Conservation (phyloP, 2,329 filamentous ascomycete genomes). For the Aspergillus ibericus region DNA sequence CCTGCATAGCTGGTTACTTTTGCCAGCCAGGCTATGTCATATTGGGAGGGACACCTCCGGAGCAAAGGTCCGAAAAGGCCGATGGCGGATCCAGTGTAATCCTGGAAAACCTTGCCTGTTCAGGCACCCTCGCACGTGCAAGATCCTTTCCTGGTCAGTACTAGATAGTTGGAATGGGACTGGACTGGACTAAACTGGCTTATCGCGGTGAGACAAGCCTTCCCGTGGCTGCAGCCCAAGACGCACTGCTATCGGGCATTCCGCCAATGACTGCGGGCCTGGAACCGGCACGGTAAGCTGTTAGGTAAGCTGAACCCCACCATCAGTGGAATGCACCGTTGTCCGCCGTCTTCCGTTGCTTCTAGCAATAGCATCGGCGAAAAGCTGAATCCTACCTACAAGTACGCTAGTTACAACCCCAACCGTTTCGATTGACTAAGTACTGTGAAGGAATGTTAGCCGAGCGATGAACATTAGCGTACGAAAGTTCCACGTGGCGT, state of each 20-base stretch:
- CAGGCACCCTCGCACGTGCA: not conserved
- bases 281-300: not conserved
- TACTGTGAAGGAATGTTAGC: not conserved
- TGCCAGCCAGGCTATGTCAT: too few relatives aligned
- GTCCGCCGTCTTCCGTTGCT: not conserved
- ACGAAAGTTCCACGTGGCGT: conserved; percentile 1
- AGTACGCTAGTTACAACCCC: not conserved
- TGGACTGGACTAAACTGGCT: not conserved
- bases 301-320: not conserved
- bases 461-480: not conserved
- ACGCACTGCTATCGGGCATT: not conserved
- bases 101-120: not conserved
- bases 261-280: not conserved
- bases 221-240: not conserved
- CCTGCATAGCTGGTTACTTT: too few relatives aligned
- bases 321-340: not conserved
- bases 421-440: not conserved
- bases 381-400: not conserved
- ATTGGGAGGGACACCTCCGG: not conserved
- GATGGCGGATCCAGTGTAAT: too few relatives aligned
- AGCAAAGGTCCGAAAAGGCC: too few relatives aligned
- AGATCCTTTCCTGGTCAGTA: too few relatives aligned
- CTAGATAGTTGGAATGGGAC: too few relatives aligned
- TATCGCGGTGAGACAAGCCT: conserved; percentile 1
- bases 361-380: too few relatives aligned